Percentiles rank a stretch among this genome's conserved stretches.
Conservation (phyloP, 495 filamentous ascomycete genomes). For the Sporormia fimetaria region DNA sequence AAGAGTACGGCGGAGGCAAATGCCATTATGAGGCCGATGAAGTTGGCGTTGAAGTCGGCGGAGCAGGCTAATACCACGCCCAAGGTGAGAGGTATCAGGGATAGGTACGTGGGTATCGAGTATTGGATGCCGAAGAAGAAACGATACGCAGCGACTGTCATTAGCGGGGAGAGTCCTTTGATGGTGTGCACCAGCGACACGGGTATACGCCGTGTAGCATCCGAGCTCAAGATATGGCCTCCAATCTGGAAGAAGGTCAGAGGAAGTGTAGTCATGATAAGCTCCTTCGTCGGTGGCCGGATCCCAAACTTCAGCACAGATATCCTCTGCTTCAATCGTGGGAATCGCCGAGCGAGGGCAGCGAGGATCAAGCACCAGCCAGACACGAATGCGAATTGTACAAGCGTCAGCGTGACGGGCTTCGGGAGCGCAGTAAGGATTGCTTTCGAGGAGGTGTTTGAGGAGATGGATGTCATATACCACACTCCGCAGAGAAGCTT, state of each 20-base stretch:
- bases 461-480: constrained; percentile 89
- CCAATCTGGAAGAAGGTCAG: constrained; percentile 86
- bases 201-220: constrained; percentile 85
- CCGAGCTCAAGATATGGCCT: constrained; percentile 86
- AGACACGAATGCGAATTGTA: constrained; percentile 92
- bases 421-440: constrained; percentile 89
- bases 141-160: constrained; percentile 90
- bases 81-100: constrained; percentile 78
- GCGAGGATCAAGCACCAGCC: constrained; percentile 74
- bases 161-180: constrained; percentile 95
- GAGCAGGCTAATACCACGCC: constrained; percentile 95
- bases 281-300: constrained; percentile 65
- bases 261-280: constrained; percentile 78
- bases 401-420: constrained; percentile 83
- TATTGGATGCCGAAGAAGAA: constrained; percentile 80
- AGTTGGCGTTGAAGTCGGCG: constrained; percentile 73
- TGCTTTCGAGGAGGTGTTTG: constrained; percentile 94
- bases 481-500: constrained; percentile 75
- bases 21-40: constrained; percentile 78
- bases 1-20: constrained; percentile 84
- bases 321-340: constrained; percentile 51
- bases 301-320: constrained; percentile 76
- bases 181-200: constrained; percentile 97
- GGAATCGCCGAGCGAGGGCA: constrained; percentile 58
- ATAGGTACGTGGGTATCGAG: constrained; percentile 78